Evolutionary conservation across 1,284 basidiomycete genomes (phyloP).

Genomic region (Ganoderma resinaceum): DNA sequence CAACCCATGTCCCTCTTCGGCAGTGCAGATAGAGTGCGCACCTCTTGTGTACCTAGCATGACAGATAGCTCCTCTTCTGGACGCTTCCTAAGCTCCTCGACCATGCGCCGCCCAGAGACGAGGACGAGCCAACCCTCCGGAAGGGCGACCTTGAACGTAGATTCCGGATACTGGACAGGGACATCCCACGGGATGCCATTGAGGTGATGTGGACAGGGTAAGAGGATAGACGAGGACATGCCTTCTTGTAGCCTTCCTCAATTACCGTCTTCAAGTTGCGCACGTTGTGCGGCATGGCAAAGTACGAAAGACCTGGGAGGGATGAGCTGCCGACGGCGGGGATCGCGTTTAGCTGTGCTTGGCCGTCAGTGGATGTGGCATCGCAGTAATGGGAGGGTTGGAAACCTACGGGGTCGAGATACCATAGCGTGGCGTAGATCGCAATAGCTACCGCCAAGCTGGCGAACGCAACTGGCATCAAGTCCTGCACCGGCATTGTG

Average conservation of each 20-base stretch:
- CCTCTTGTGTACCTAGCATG: not conserved
- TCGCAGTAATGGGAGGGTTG: too few relatives aligned
- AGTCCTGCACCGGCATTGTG: too few relatives aligned
- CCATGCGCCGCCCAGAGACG: not conserved
- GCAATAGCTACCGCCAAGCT: too few relatives aligned
- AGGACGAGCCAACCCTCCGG: too few relatives aligned
- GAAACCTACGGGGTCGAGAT: too few relatives aligned
- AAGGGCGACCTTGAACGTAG: too few relatives aligned
- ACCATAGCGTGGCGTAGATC: too few relatives aligned
- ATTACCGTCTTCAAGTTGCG: slow-evolving; percentile 5
- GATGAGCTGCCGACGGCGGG: not conserved
- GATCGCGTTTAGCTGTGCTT: not conserved
- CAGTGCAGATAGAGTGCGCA: slow-evolving; percentile 6
- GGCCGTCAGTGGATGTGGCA: too few relatives aligned
- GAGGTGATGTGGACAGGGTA: not conserved
- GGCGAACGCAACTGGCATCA: too few relatives aligned
- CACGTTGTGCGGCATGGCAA: not conserved
- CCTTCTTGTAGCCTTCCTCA: slow-evolving; percentile 16
- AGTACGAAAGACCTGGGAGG: not conserved
- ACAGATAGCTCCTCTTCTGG: not conserved
- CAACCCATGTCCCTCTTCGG: slow-evolving; percentile 5
- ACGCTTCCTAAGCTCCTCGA: not conserved
- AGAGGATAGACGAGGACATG: too few relatives aligned
- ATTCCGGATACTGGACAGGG: too few relatives aligned
- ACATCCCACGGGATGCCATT: not conserved